Evolutionary conservation across 2,329 filamentous ascomycete species (phyloP).

Genomic region (Tolypocladium guangdongense): DNA sequence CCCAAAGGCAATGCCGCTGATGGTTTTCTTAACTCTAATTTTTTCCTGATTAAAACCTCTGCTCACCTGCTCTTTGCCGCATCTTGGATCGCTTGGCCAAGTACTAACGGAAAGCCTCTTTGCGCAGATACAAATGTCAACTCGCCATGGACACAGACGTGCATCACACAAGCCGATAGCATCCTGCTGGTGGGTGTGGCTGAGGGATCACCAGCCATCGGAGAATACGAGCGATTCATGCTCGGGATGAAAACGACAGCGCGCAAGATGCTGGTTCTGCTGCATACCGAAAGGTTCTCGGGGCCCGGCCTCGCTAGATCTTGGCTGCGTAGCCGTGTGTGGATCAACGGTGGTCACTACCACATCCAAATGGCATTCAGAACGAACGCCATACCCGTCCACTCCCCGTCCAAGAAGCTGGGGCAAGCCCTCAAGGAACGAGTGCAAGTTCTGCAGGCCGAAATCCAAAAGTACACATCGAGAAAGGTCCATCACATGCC

Average conservation of each 20-base stretch:
- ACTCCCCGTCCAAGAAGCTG: conserved; percentile 64
- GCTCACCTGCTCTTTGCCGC: conserved; percentile 4
- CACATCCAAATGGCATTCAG: conserved; percentile 94
- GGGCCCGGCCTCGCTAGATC: conserved; percentile 72
- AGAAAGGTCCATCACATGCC: conserved; percentile 80
- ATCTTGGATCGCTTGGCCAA: not conserved
- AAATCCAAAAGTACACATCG: conserved; percentile 97
- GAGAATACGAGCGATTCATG: conserved; percentile 93
- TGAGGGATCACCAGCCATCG: conserved; percentile 79
- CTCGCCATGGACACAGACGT: conserved; percentile 96
- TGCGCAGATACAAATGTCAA: conserved; percentile 88
- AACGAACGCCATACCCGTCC: conserved; percentile 62
- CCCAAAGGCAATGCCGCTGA: conserved; percentile 43
- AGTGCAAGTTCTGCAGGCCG: conserved; percentile 88
- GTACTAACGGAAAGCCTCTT: conserved; percentile 15
- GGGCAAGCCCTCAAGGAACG: conserved; percentile 82
- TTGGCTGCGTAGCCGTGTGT: conserved; percentile 87
- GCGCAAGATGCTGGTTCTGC: conserved; percentile 78
- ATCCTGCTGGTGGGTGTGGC: conserved; percentile 87
- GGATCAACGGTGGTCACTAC: conserved; percentile 97
- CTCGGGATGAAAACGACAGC: conserved; percentile 96
- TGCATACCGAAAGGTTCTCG: conserved; percentile 85
- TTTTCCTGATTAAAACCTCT: conserved; percentile 46
- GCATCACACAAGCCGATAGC: conserved; percentile 92
- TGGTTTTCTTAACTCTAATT: conserved; percentile 54